These are phyloP conservation scores for Euphorbia celastroides DNA, from an alignment of 441 rosid species.

Conservation along the genomic window DNA sequence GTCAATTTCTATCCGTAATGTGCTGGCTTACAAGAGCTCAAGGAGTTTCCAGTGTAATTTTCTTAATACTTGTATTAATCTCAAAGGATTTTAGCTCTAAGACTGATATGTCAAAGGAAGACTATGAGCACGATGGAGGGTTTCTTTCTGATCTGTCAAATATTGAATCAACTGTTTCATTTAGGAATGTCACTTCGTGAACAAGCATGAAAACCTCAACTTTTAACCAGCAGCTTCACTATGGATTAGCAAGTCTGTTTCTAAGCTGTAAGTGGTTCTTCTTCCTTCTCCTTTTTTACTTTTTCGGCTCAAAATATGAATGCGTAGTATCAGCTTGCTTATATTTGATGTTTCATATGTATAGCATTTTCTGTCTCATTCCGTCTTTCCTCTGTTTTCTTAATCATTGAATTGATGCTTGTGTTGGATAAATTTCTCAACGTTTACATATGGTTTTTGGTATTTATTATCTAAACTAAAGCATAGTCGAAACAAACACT, in stretches of 20 bases:
- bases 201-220: conserved; percentile 16
- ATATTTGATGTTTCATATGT: not conserved
- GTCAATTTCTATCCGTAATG: not conserved
- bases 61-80: too few relatives aligned
- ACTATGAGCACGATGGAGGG: conserved; percentile 47
- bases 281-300: not conserved
- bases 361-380: not conserved
- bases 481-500: not conserved
- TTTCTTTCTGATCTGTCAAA: conserved; percentile 2
- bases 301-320: conserved; percentile 7
- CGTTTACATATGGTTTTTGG: too few relatives aligned
- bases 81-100: too few relatives aligned
- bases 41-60: too few relatives aligned
- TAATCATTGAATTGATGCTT: not conserved
- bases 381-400: not conserved
- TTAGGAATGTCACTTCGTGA: conserved; percentile 16
- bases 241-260: conserved; percentile 1
- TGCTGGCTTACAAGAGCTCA: not conserved
- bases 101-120: conserved; percentile 88
- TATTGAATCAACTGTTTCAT: conserved; percentile 7
- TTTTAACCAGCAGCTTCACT: conserved; percentile 6
- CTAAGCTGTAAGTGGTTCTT: conserved; percentile 4
- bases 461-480: too few relatives aligned
- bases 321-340: conserved; percentile 1
- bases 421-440: not conserved